phyloP scores from a whole-genome alignment of 2,329 filamentous ascomycete species.

The Dactylonectria macrodidyma region DNA sequence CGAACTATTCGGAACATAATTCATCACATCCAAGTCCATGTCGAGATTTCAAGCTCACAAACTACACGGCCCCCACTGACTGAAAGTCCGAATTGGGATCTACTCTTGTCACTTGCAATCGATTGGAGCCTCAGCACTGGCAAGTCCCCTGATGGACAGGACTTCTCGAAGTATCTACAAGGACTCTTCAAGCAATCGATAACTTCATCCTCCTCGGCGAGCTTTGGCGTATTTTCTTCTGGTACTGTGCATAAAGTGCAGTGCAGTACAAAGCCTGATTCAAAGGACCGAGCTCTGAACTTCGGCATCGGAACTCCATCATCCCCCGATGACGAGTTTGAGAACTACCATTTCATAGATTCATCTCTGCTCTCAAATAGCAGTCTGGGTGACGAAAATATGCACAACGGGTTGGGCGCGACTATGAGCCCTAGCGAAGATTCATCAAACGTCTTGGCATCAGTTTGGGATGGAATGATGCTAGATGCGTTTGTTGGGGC shows the following conservation, averaged over 20 bases:
- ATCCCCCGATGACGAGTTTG: background rate
- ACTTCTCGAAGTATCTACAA: background rate
- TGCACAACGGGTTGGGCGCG: background rate
- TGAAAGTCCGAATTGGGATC: constrained; percentile 1
- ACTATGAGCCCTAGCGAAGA: background rate
- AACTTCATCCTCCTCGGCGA: background rate
- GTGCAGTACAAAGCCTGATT: background rate
- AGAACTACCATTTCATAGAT: background rate
- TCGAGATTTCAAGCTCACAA: background rate
- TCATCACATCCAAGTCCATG: background rate
- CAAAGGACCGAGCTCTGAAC: background rate
- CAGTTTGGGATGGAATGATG: background rate
- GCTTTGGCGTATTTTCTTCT: background rate
- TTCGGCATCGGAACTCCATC: background rate
- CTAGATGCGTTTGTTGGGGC: background rate
- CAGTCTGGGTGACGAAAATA: background rate
- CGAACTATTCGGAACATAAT: constrained; percentile 4
- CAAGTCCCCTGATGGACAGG: background rate
- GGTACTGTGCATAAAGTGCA: background rate
- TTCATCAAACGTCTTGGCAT: background rate
- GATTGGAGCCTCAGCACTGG: constrained; percentile 18
- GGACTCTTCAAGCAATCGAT: background rate
- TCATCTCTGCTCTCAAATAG: background rate
- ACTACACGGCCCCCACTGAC: background rate
- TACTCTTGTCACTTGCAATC: constrained; percentile 2